Evolutionary conservation across 208 protist species (phyloP), one percentile per base, ranked within the genome.

Genomic region (Leptomonas pyrrhocoris): DNA sequence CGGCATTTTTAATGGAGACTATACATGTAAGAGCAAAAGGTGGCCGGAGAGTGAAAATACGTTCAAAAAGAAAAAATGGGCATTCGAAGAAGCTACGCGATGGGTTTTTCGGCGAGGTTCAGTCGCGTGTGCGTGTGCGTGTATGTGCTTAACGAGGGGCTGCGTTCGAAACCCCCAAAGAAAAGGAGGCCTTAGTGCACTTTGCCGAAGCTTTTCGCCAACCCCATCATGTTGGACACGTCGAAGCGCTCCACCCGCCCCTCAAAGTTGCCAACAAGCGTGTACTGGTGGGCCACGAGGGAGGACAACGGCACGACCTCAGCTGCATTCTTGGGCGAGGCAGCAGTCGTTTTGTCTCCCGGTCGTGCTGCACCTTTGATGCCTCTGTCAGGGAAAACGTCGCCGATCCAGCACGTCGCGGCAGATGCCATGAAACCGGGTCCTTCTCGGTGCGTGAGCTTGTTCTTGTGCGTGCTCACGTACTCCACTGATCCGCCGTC

Each of bases 211-310:
- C 56, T 66, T 49, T 71, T 70, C 16, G 66, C 57, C 19, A 77
- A 36, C 3, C 38, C 63, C 9, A 66, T 59, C 59, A 72, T 60
- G 23, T 67, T 43, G 1, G 69, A 78, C 4, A 83, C 51, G 59
- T 86, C 74, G 34, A 76, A 83, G 2, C 68, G 62, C 61, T 86
- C 81, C 18, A 79, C 38, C 1, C 81, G 70, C 1, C 81, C 81
- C 21, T 86, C 77, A 27, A 83, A 80, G 42, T 65, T 62, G 53
- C 56, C 81, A 65, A 86, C 67, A 16, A 83, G 18, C 9, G 80
- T 23, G 48, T 78, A 80, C 60, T 74, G 62, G 34, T 59, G 73
- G 4, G 46, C 28, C 4, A 56, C 46, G 18, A 76, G 43, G 19
- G 59, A 48, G 1, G 48, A 27, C 27, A 36, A 11, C 38, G 36